A percentile compares a stretch with the other conserved stretches of the same genome.
phyloP scores from a whole-genome alignment of 1,284 basidiomycete genomes.

The Microbotryum saponariae region DNA sequence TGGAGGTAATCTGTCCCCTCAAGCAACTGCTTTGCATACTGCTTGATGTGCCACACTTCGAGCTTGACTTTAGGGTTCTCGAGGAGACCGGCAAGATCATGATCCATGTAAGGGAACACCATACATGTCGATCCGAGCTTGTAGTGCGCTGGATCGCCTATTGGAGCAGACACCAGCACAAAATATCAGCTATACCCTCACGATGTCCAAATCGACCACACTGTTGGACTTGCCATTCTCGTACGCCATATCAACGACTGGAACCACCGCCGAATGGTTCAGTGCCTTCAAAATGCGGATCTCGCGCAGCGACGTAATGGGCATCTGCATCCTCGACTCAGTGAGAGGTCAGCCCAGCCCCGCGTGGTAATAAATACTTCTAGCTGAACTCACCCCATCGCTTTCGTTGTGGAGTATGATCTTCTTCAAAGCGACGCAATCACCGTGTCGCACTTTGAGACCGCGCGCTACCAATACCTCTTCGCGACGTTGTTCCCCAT shows the following conservation, averaged over 20 bases:
- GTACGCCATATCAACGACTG: slow-evolving; percentile 84
- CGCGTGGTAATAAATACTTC: background rate
- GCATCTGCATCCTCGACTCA: slow-evolving; percentile 42
- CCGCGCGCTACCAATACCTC: slow-evolving; percentile 10
- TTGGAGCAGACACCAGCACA: slow-evolving; percentile 9
- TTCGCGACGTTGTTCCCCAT: slow-evolving; percentile 8
- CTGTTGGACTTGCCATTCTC: slow-evolving; percentile 39
- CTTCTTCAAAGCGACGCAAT: slow-evolving; percentile 78
- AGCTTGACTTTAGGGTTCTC: slow-evolving; percentile 79
- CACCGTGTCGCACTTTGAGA: slow-evolving; percentile 40
- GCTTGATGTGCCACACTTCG: slow-evolving; percentile 58
- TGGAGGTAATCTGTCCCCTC: slow-evolving; percentile 96
- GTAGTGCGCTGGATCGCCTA: slow-evolving; percentile 41
- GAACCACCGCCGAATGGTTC: slow-evolving; percentile 74
- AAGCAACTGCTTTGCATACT: slow-evolving; percentile 90
- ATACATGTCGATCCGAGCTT: slow-evolving; percentile 67
- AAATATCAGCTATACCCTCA: slow-evolving; percentile 34
- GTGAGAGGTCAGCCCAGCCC: background rate
- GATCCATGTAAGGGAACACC: slow-evolving; percentile 99
- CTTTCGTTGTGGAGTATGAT: slow-evolving; percentile 95
- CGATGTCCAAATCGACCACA: slow-evolving; percentile 45
- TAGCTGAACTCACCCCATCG: slow-evolving; percentile 60
- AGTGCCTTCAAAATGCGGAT: slow-evolving; percentile 93
- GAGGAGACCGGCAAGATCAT: slow-evolving; percentile 89
- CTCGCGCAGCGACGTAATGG: slow-evolving; percentile 93